These are phyloP conservation scores for Leucocoprinus leucothites DNA, from an alignment of 768 basidiomycete genomes.

Conservation along the genomic window DNA sequence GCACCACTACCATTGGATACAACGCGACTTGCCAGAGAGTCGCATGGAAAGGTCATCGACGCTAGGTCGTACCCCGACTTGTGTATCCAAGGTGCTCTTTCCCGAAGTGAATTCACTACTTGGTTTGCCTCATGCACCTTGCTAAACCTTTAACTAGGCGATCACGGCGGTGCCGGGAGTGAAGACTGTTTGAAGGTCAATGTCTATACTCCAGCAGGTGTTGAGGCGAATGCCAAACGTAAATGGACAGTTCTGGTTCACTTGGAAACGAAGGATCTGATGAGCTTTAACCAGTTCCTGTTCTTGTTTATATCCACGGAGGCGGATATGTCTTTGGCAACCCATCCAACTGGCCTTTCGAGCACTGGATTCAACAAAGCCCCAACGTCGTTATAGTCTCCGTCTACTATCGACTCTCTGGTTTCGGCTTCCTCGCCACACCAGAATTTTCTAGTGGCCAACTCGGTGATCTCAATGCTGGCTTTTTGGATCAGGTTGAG, in stretches of 20 bases:
- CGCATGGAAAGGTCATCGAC: conserved; percentile 40
- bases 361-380: conserved; percentile 60
- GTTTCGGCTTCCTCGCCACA: conserved; percentile 58
- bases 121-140: neutral
- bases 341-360: conserved; percentile 64
- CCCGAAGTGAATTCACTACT: neutral
- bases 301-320: conserved; percentile 48
- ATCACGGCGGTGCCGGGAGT: conserved; percentile 60
- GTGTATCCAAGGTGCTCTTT: conserved; percentile 51
- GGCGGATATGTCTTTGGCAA: conserved; percentile 59
- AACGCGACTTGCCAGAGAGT: conserved; percentile 32
- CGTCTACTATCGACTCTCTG: conserved; percentile 61
- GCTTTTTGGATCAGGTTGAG: conserved; percentile 57
- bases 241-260: conserved; percentile 16
- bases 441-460: conserved; percentile 40
- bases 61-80: conserved; percentile 53
- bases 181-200: conserved; percentile 71
- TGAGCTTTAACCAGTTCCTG: conserved; percentile 33
- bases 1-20: conserved; percentile 52
- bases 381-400: conserved; percentile 64
- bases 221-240: conserved; percentile 45
- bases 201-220: conserved; percentile 52
- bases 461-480: conserved; percentile 49
- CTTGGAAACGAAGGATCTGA: neutral
- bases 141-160: conserved; percentile 27